Evolutionary conservation across 129 eudicot species (phyloP).

Genomic region (Pulicaria dysenterica): DNA sequence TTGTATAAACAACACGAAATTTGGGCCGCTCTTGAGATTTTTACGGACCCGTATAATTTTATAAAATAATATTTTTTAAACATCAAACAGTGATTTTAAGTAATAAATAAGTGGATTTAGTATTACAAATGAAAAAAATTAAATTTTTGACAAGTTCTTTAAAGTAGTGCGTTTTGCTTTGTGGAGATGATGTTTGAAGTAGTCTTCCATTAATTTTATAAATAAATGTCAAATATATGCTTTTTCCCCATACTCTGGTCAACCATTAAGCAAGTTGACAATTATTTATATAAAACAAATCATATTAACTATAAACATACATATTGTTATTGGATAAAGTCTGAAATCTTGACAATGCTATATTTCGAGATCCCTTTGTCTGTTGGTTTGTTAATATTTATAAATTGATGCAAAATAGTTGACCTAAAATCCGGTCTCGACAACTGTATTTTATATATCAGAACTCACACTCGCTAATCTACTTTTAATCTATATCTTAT

Average conservation of each 20-base stretch:
- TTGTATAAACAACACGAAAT: no score
- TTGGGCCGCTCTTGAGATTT: no score
- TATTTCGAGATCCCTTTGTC: neutral
- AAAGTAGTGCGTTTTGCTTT: neutral
- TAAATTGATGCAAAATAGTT: constrained; percentile 8
- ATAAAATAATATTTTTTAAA: no score
- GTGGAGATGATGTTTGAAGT: constrained; percentile 29
- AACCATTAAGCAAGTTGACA: constrained; percentile 43
- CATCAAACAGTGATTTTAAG: no score
- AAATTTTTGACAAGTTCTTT: neutral
- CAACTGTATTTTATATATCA: no score
- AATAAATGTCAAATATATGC: constrained; percentile 19
- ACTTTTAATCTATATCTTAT: no score
- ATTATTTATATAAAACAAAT: neutral
- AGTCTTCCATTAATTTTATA: constrained; percentile 30
- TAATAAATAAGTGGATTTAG: no score
- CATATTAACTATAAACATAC: neutral
- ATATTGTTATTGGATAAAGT: neutral
- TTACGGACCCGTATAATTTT: no score
- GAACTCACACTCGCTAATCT: no score
- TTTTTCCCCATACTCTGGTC: constrained; percentile 28
- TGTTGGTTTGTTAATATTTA: constrained; percentile 1
- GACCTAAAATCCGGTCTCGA: no score
- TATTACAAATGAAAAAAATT: neutral
- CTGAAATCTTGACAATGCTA: neutral